Evolutionary conservation across 176 grass and related monocot genomes (phyloP), one percentile per base, ranked within the genome.

Genomic region (Aegilops speltoides): DNA sequence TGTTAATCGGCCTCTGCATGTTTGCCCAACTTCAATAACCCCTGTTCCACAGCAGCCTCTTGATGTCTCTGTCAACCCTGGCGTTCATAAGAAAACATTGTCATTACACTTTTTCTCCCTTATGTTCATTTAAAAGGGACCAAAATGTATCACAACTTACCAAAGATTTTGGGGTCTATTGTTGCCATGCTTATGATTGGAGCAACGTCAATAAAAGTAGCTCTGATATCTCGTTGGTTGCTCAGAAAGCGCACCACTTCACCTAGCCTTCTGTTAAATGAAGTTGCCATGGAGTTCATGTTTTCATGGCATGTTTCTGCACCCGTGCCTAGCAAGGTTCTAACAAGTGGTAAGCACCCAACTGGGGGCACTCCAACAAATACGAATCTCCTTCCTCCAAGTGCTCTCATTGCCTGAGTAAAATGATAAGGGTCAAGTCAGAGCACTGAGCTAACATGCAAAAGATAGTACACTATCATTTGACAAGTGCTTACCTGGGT

Each of bases 21-120:
- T 82, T 82, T 91, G 86, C 8, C 89, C 92, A 22, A 94, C 81
- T 90, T 94, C 92, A n/a, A 85, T 77, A 22, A 75, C 62, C 15
- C 92, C 92, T 59, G 92, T 86, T 77, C 92, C 92, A 37, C 92
- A 94, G 66, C 92, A 94, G 31, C 92, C 92, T 67, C 86, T 91
- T 19, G 89, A 88, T 65, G 84, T 78, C 66, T 94, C 92, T 34
- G 70, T 62, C 20, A 94, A 66, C 4, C 87, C 87, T 94, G 59
- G 69, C 54, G 75, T 76, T 79, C 9, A 80, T 79, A 83, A 46
- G 11, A 79, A 79, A 79, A 79, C 15, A 52, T 34, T 71, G 73
- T 26, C 28, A 78, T 1, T 59, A 50, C 19, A 50, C 12, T 10
- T 26, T 50, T 62, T 46, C 82, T 41, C 1, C 8, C 11, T 8